Conservation (phyloP, 495 filamentous ascomycete species). For the Aspergillus conjunctus region DNA sequence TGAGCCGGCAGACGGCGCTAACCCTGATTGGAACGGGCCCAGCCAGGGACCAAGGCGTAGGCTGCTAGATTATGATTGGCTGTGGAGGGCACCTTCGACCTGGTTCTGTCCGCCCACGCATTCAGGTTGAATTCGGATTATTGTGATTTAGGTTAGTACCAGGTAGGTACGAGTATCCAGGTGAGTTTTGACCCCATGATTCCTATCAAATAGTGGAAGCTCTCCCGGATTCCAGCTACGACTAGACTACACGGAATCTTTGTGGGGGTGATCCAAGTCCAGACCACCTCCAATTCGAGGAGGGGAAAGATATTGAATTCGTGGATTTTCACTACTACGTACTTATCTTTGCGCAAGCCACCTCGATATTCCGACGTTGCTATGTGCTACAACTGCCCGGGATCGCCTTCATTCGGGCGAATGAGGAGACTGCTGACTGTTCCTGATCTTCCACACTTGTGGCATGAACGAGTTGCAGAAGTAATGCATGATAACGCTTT, state of each 20-base stretch:
- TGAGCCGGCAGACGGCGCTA: slow-evolving; percentile 5
- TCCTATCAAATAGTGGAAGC: no score
- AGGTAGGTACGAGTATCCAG: no score
- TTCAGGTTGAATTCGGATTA: background rate
- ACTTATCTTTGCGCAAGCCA: background rate
- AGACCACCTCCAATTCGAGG: no score
- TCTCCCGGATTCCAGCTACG: no score
- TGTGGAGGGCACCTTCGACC: background rate
- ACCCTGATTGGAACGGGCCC: background rate
- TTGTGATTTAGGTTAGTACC: no score
- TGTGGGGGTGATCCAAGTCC: no score
- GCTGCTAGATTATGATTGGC: slow-evolving; percentile 11
- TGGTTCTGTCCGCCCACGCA: background rate
- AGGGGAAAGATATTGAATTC: background rate
- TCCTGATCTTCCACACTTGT: background rate
- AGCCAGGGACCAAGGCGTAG: background rate
- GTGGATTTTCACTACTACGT: background rate
- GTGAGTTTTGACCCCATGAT: no score
- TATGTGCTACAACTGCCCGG: background rate
- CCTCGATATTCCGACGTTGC: background rate
- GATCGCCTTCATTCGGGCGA: background rate
- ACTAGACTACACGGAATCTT: no score
- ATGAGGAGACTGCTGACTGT: background rate
- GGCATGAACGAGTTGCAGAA: background rate
- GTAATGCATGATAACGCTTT: background rate